These are phyloP conservation scores for Lepidium aucheri DNA, from an alignment of 345 rosid species.

Conservation along the genomic window DNA sequence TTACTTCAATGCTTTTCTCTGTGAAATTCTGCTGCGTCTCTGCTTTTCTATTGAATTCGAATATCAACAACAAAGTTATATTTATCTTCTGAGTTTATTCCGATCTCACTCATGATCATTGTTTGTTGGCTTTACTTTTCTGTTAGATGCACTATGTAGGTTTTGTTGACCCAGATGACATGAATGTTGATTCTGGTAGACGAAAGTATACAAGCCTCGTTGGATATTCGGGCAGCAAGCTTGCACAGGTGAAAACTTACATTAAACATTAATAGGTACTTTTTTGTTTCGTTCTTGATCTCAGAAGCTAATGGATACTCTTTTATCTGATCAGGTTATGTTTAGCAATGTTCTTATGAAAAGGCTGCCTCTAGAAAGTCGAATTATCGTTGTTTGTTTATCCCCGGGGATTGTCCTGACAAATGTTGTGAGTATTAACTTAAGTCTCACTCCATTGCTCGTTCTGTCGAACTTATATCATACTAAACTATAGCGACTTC, in stretches of 20 bases:
- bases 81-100: background rate
- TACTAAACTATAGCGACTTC: background rate
- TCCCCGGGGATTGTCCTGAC: constrained; percentile 86
- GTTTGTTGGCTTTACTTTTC: constrained; percentile 9
- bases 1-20: background rate
- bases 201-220: constrained; percentile 64
- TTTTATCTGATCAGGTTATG: constrained; percentile 50
- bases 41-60: background rate
- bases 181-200: constrained; percentile 72
- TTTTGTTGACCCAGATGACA: constrained; percentile 81
- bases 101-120: background rate
- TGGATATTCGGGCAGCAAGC: constrained; percentile 82
- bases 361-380: constrained; percentile 68
- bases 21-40: background rate
- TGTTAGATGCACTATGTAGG: constrained; percentile 88
- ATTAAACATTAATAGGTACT: background rate
- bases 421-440: constrained; percentile 60
- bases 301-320: constrained; percentile 4
- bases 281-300: background rate
- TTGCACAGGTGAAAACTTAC: constrained; percentile 65
- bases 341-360: constrained; percentile 73
- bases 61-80: background rate
- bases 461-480: background rate
- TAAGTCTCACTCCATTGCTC: background rate
- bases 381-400: constrained; percentile 62